Conservation (phyloP, 2,329 filamentous ascomycete species). For the Fusarium fracticaudum region DNA sequence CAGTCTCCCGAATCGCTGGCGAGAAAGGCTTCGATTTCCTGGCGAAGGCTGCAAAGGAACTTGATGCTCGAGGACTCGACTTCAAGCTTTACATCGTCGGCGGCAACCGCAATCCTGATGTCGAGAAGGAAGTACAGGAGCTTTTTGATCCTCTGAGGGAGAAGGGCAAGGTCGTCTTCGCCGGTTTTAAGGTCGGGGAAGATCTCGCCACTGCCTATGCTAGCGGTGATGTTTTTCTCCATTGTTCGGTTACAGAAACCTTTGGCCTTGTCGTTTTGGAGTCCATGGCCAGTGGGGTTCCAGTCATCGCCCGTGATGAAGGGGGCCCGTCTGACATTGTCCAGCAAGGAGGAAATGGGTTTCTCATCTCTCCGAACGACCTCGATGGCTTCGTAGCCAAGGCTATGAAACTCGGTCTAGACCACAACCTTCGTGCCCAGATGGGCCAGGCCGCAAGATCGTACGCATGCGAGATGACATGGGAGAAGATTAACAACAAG, state of each 20-base stretch:
- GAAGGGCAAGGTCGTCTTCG: conserved; percentile 69
- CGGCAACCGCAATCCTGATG: conserved; percentile 70
- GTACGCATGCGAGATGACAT: conserved; percentile 71
- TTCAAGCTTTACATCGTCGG: conserved; percentile 76
- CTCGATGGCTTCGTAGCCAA: conserved; percentile 65
- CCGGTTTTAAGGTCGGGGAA: conserved; percentile 70
- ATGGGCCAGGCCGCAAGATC: conserved; percentile 61
- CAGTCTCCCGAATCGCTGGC: conserved; percentile 72
- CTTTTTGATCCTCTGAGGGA: conserved; percentile 62
- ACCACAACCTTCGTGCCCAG: conserved; percentile 53
- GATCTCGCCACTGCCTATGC: conserved; percentile 73
- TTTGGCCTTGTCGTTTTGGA: conserved; percentile 77
- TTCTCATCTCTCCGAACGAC: conserved; percentile 68
- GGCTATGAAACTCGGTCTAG: conserved; percentile 59
- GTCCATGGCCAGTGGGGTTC: conserved; percentile 75
- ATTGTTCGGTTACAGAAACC: conserved; percentile 77
- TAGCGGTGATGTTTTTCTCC: conserved; percentile 74
- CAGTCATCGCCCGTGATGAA: conserved; percentile 74
- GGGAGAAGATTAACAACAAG: conserved; percentile 77
- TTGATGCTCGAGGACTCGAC: conserved; percentile 64
- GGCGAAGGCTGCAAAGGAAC: conserved; percentile 61
- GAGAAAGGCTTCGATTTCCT: conserved; percentile 79
- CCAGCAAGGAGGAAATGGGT: conserved; percentile 67
- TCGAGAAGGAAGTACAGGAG: conserved; percentile 69
- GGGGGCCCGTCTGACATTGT: conserved; percentile 76